These are phyloP conservation scores for Leccinum longicurvipes DNA, from an alignment of 768 basidiomycete genomes.

Conservation along the genomic window DNA sequence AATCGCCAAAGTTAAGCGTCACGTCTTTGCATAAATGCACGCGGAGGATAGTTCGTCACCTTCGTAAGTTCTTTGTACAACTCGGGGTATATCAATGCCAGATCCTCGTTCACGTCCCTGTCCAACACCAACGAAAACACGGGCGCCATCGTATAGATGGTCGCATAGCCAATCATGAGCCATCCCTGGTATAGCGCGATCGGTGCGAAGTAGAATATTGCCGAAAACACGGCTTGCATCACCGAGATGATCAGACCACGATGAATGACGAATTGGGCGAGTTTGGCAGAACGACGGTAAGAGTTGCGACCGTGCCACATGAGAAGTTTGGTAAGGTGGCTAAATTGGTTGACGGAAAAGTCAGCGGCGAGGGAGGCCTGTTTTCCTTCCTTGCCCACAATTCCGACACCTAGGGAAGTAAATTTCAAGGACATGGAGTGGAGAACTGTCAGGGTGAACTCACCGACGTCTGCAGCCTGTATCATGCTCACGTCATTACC, in stretches of 20 bases:
- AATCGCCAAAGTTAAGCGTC: background rate
- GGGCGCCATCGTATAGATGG: slow-evolving; percentile 96
- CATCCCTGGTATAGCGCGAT: slow-evolving; percentile 98
- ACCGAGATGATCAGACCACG: slow-evolving; percentile 95
- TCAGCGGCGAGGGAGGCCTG: slow-evolving; percentile 99
- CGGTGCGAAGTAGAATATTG: slow-evolving; percentile 91
- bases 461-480: slow-evolving; percentile 96
- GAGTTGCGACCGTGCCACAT: slow-evolving; percentile 99
- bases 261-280: slow-evolving; percentile 98
- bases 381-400: slow-evolving; percentile 98
- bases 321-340: slow-evolving; percentile 89
- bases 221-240: slow-evolving; percentile 96
- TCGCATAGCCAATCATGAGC: slow-evolving; percentile 96
- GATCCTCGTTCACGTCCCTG: slow-evolving; percentile 91
- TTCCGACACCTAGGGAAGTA: slow-evolving; percentile 71
- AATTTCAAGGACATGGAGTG: background rate
- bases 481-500: slow-evolving; percentile 99
- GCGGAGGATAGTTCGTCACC: slow-evolving; percentile 41
- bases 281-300: slow-evolving; percentile 95
- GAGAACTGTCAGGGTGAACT: slow-evolving; percentile 31
- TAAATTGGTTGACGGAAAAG: slow-evolving; percentile 97
- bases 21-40: background rate
- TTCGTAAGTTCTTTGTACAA: slow-evolving; percentile 97
- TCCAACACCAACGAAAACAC: slow-evolving; percentile 97
- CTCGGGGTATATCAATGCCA: slow-evolving; percentile 94